A percentile compares a stretch with the other conserved stretches of the same genome.
Evolutionary conservation across 2,329 filamentous ascomycete genomes (phyloP).

Genomic region (Pestalotiopsis sp.): DNA sequence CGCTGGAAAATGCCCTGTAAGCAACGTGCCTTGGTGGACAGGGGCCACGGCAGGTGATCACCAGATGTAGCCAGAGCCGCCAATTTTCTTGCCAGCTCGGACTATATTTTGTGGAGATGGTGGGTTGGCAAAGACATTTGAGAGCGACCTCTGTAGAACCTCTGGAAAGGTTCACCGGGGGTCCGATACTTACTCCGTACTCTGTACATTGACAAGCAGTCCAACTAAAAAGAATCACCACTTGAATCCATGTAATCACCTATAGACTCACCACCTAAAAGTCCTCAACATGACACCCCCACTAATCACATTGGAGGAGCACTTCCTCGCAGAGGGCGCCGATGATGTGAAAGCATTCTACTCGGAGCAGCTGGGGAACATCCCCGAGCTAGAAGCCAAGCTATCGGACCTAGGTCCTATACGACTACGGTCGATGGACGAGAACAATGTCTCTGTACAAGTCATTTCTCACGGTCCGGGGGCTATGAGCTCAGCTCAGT

Average conservation of each 20-base stretch:
- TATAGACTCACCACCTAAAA: neutral
- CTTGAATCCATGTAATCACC: neutral
- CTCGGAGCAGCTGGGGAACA: slow-evolving; percentile 12
- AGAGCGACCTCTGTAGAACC: neutral
- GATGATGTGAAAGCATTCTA: slow-evolving; percentile 13
- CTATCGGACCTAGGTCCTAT: slow-evolving; percentile 17
- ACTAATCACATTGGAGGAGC: slow-evolving; percentile 21
- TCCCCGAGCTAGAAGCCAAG: slow-evolving; percentile 14
- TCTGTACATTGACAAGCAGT: neutral
- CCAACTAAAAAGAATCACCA: neutral
- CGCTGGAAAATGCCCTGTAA: no score
- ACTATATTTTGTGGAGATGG: no score
- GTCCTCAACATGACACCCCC: slow-evolving; percentile 12
- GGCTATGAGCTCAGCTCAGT: slow-evolving; percentile 16
- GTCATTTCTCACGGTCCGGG: slow-evolving; percentile 26
- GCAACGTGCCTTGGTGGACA: no score
- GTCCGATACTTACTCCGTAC: neutral
- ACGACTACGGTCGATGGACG: slow-evolving; percentile 21
- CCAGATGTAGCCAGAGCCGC: no score
- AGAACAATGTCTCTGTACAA: slow-evolving; percentile 23
- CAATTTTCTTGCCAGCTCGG: no score
- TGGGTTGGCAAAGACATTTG: no score
- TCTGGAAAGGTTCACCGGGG: neutral
- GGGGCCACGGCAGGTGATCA: no score
- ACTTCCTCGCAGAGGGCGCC: slow-evolving; percentile 18